Base-by-base conservation (phyloP, 1,284 basidiomycete genomes). In the Cryptococcus maquisensis region DNA sequence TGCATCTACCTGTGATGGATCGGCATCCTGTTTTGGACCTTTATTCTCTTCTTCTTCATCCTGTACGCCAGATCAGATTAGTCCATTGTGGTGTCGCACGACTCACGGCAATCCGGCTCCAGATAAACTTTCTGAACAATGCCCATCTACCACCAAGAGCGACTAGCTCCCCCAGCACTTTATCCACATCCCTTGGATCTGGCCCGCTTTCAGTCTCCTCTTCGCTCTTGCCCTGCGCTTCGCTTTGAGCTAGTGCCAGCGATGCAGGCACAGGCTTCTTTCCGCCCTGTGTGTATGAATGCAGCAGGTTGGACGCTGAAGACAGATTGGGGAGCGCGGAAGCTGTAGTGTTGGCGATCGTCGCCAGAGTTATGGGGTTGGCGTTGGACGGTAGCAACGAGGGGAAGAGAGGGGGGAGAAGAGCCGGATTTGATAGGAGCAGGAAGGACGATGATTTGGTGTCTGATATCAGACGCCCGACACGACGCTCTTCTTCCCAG, bases 61-160 rank as follows among this genome's bases (percentile, higher is more conserved):
- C 12, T 43, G 8, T 21, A 40, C 36, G 8, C 39, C n/a, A 8
- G 39, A n/a, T 40, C 39, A 40, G n/a, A 8, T 10, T 10, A n/a
- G 3, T 40, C 7, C 39, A 40, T 38, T 10, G 13, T 8, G 16
- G 39, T 21, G 12, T 15, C 2, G 5, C 4, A 32, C 15, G 26
- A 60, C 70, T 66, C 61, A 75, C 89, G 68, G 79, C 80, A 3
- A 93, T 74, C 40, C 86, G 82, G 53, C 87, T 86, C 43, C 84
- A 79, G 38, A 98, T 77, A 70, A 98, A 99, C 49, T 89, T 86
- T 49, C 86, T 82, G 77, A 98, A 96, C 52, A 97, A 76, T 53
- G 85, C 85, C 94, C 95, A 98, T 51, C 95, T 81, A 7, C 92
- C 86, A 36, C 87, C 84, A 82, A 99, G 90, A 6, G 86, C 86